Evolutionary conservation across 1,139 yeast species (phyloP).

Genomic region (Debaryomyces psychrophilus): DNA sequence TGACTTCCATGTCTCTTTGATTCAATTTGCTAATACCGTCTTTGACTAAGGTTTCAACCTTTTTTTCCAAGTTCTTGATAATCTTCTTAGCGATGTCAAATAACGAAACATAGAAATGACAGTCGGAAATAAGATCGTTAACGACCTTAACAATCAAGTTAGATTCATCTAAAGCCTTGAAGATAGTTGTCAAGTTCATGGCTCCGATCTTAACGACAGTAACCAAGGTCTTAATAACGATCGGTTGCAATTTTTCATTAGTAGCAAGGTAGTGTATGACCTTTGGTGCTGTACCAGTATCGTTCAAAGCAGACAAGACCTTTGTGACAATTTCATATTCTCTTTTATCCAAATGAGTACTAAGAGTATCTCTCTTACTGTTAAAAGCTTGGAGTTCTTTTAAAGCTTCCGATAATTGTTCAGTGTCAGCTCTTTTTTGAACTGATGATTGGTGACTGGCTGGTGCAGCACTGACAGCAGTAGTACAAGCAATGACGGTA

Average conservation of each 20-base stretch:
- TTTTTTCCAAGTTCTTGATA: constrained; percentile 31
- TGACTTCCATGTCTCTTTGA: constrained; percentile 6
- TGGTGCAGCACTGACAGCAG: constrained; percentile 35
- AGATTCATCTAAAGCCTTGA: constrained; percentile 44
- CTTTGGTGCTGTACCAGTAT: constrained; percentile 43
- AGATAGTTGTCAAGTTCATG: constrained; percentile 36
- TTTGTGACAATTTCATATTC: constrained; percentile 46
- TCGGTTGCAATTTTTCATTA: constrained; percentile 37
- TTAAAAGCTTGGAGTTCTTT: constrained; percentile 25
- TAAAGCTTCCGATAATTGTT: constrained; percentile 26
- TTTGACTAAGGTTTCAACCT: constrained; percentile 30
- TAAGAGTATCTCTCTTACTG: constrained; percentile 36
- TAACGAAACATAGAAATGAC: constrained; percentile 42
- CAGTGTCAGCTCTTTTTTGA: constrained; percentile 15
- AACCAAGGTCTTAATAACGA: constrained; percentile 37
- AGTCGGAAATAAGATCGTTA: constrained; percentile 45
- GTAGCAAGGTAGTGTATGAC: constrained; percentile 42
- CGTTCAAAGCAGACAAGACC: constrained; percentile 43
- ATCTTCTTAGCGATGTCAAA: constrained; percentile 36
- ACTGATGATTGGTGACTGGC: constrained; percentile 15
- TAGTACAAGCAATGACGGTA: constrained; percentile 31
- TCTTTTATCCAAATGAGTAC: constrained; percentile 30
- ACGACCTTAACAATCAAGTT: constrained; percentile 40
- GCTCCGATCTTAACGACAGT: constrained; percentile 37
- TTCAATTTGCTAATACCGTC: constrained; percentile 22